Evolutionary conservation across 345 rosid genomes (phyloP), one percentile per base, ranked within the genome.

Genomic region (Populus deltoides): DNA sequence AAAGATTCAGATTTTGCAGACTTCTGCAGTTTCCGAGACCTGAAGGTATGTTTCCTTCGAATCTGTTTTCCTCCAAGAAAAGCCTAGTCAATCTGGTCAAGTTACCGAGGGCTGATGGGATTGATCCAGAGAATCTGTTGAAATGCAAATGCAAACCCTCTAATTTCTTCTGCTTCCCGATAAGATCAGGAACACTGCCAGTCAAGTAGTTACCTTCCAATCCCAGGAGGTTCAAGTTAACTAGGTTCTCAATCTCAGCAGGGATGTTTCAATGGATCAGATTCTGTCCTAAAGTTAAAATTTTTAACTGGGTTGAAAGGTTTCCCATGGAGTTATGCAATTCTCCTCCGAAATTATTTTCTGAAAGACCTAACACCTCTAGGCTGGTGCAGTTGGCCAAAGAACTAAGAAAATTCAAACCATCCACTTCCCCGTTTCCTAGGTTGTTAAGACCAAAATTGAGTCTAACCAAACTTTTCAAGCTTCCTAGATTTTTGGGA

Each of bases 41-140:
- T 3, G 72, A 36, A 73, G 89, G 86, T 25, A 85, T 84, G 69
- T 55, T 71, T 15, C 86, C 89, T 31, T 75, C 68, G 55, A 81
- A 47, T 16, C 39, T 76, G 43, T 84, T 84, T 66, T 59, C 79
- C 33, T 73, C 80, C 82, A 84, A 31, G 74, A 72, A 76, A 29
- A 84, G 81, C 72, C 51, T 57, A 0, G 33, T 66, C 66, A 81
- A 27, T 73, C 41, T 73, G 5, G 76, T 75, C 49, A 81, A 43
- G 76, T 81, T 78, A 41, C 82, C 74, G 22, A 80, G 13, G 59
- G 77, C 72, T 16, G 76, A 29, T 0, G 78, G 86, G 53, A 75
- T 84, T 9, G 53, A 25, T 72, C 82, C 73, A 1, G 81, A 68
- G 2, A 84, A 69, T 62, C 51, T 49, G 66, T 84, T 84, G 39